Conservation (phyloP, 2,329 filamentous ascomycete genomes). For the Hymenoscyphus occultus region DNA sequence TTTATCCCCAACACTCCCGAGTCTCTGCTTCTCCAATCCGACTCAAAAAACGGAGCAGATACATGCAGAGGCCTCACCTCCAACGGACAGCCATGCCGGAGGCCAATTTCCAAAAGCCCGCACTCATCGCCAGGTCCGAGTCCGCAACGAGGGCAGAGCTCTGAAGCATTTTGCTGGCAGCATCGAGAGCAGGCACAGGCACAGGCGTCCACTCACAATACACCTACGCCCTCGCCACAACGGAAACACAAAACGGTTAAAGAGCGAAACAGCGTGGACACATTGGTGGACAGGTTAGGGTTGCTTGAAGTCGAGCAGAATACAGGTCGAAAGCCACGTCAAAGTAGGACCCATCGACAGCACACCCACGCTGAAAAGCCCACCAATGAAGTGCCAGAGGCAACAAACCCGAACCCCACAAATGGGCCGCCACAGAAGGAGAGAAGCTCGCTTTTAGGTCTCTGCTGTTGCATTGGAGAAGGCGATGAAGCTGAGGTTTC, state of each 20-base stretch:
- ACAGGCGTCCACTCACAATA: slow-evolving; percentile 54
- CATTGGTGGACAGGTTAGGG: slow-evolving; percentile 75
- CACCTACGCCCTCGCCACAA: slow-evolving; percentile 33
- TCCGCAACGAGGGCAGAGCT: slow-evolving; percentile 29
- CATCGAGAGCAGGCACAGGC: slow-evolving; percentile 87
- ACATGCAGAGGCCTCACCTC: slow-evolving; percentile 88
- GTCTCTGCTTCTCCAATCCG: slow-evolving; percentile 70
- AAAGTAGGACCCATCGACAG: slow-evolving; percentile 21
- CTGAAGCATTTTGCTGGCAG: slow-evolving; percentile 76
- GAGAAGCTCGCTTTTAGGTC: slow-evolving; percentile 21
- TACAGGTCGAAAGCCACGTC: slow-evolving; percentile 27
- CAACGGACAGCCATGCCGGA: slow-evolving; percentile 78
- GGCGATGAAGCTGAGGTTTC: slow-evolving; percentile 26
- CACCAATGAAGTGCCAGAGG: not conserved
- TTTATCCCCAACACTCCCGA: slow-evolving; percentile 75
- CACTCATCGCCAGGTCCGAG: slow-evolving; percentile 31
- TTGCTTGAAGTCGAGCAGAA: slow-evolving; percentile 60
- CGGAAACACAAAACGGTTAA: slow-evolving; percentile 49
- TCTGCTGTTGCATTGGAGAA: slow-evolving; percentile 34
- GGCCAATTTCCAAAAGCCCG: slow-evolving; percentile 54
- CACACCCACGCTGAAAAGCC: slow-evolving; percentile 16
- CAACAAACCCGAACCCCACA: not conserved
- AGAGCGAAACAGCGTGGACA: slow-evolving; percentile 78
- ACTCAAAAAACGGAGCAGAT: slow-evolving; percentile 78
- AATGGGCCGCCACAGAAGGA: slow-evolving; percentile 17